Evolutionary conservation across 768 basidiomycete species (phyloP).

Genomic region (Lyophyllum shimeji): DNA sequence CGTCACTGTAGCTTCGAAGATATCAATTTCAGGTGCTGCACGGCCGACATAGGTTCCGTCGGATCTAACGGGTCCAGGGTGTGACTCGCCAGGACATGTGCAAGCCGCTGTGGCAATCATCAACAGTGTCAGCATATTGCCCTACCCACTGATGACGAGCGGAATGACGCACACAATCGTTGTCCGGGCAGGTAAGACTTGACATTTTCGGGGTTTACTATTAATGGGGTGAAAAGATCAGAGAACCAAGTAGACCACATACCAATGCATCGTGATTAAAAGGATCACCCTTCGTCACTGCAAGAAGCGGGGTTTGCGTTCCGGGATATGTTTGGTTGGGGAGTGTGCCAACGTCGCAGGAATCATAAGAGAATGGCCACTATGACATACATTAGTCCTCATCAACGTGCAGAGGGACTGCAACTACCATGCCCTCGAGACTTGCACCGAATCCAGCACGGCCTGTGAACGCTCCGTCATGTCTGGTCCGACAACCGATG

Average conservation of each 20-base stretch:
- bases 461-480: constrained; percentile 36
- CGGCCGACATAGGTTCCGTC: constrained; percentile 65
- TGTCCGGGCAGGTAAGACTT: constrained; percentile 73
- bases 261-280: constrained; percentile 39
- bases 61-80: constrained; percentile 37
- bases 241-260: constrained; percentile 12
- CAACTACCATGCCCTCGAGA: constrained; percentile 62
- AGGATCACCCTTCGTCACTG: constrained; percentile 42
- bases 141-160: background rate
- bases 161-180: constrained; percentile 28
- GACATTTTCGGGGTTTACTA: background rate
- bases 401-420: background rate
- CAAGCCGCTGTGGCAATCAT: constrained; percentile 28
- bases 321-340: constrained; percentile 76
- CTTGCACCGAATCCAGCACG: constrained; percentile 74
- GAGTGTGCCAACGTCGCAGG: constrained; percentile 80
- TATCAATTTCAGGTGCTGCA: constrained; percentile 69
- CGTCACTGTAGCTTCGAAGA: constrained; percentile 55
- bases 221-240: background rate
- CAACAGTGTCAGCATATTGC: too few relatives aligned
- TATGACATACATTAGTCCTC: background rate
- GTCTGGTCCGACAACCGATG: constrained; percentile 23
- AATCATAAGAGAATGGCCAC: constrained; percentile 74
- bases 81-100: constrained; percentile 43
- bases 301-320: constrained; percentile 43